Evolutionary conservation across 2,329 filamentous ascomycete species (phyloP).

Genomic region (Xylariaceae sp.): DNA sequence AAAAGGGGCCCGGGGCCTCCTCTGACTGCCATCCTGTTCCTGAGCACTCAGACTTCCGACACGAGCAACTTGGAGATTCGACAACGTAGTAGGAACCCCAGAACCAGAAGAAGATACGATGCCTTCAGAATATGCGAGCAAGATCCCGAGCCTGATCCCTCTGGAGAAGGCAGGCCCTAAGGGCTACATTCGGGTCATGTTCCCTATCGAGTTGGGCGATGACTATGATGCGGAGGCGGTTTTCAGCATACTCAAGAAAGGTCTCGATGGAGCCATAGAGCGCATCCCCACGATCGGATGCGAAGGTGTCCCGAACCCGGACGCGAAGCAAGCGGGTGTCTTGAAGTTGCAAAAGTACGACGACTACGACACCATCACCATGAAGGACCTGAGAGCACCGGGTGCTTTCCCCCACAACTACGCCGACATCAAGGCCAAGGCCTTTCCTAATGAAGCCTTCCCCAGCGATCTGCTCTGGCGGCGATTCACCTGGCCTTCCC

Average conservation of each 20-base stretch:
- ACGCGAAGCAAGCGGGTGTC: slow-evolving; percentile 31
- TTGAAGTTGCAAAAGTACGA: slow-evolving; percentile 30
- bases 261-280: slow-evolving; percentile 29
- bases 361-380: slow-evolving; percentile 25
- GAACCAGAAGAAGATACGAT: slow-evolving; percentile 17
- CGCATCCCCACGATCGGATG: slow-evolving; percentile 31
- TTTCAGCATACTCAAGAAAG: slow-evolving; percentile 26
- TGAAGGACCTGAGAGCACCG: slow-evolving; percentile 27
- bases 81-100: background rate
- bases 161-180: slow-evolving; percentile 34
- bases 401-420: slow-evolving; percentile 26
- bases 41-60: background rate
- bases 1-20: background rate
- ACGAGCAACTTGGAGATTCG: background rate
- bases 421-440: slow-evolving; percentile 26
- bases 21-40: background rate
- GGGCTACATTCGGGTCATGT: slow-evolving; percentile 33
- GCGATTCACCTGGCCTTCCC: slow-evolving; percentile 26
- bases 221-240: slow-evolving; percentile 30
- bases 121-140: slow-evolving; percentile 18
- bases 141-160: slow-evolving; percentile 25
- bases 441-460: slow-evolving; percentile 27
- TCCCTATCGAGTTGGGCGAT: slow-evolving; percentile 32
- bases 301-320: slow-evolving; percentile 31
- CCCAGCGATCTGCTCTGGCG: slow-evolving; percentile 24